Evolutionary conservation across 768 basidiomycete species (phyloP).

Genomic region (Mycena rosella): DNA sequence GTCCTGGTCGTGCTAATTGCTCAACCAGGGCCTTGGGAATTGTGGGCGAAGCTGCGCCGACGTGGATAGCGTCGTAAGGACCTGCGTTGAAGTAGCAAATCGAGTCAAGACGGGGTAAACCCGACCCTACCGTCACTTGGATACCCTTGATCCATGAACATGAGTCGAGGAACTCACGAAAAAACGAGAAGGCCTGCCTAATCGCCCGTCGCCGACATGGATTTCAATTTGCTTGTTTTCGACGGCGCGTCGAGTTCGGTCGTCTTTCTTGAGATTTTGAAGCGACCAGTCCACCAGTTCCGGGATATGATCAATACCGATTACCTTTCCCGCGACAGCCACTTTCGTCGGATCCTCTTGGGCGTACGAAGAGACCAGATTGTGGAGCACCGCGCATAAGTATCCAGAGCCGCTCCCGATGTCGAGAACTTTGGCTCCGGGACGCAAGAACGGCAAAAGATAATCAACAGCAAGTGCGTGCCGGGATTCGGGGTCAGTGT

Average conservation of each 20-base stretch:
- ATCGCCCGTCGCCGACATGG: conserved; percentile 83
- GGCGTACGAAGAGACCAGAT: conserved; percentile 55
- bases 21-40: conserved; percentile 80
- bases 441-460: conserved; percentile 78
- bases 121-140: conserved; percentile 47
- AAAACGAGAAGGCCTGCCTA: conserved; percentile 55
- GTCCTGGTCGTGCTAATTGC: conserved; percentile 80
- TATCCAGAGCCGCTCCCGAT: conserved; percentile 93
- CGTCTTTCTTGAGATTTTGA: conserved; percentile 76
- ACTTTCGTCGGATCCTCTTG: conserved; percentile 39
- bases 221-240: conserved; percentile 71
- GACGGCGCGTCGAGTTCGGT: conserved; percentile 62
- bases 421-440: conserved; percentile 85
- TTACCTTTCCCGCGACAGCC: conserved; percentile 65
- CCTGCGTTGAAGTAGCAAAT: conserved; percentile 46
- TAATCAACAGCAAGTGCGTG: conserved; percentile 90
- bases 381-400: conserved; percentile 83
- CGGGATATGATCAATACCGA: conserved; percentile 93
- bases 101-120: neutral
- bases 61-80: conserved; percentile 90
- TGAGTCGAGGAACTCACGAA: neutral
- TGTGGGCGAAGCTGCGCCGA: conserved; percentile 89
- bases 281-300: conserved; percentile 80
- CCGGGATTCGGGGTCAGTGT: conserved; percentile 48
- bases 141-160: conserved; percentile 47